These are phyloP conservation scores for Phytophthora cactorum DNA, from an alignment of 352 stramenopile species.

Conservation along the genomic window DNA sequence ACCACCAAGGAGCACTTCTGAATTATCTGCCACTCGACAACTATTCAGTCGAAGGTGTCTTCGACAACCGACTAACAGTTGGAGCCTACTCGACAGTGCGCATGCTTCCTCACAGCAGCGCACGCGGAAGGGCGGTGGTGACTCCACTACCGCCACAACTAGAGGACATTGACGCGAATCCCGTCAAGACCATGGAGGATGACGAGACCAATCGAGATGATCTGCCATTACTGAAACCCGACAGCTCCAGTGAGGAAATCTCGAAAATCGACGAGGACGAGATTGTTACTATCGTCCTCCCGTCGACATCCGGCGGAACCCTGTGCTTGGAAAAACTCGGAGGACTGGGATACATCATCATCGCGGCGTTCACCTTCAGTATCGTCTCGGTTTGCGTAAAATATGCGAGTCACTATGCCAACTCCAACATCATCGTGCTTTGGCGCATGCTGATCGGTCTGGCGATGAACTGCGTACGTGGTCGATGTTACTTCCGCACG, in stretches of 20 bases:
- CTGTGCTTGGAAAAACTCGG: conserved; percentile 28
- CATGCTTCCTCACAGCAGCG: conserved; percentile 22
- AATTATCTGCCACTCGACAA: conserved; percentile 12
- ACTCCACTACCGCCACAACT: conserved; percentile 16
- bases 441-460: conserved; percentile 60
- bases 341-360: conserved; percentile 47
- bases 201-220: conserved; percentile 16
- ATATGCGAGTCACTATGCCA: conserved; percentile 45
- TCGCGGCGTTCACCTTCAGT: conserved; percentile 65
- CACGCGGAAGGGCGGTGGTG: conserved; percentile 21
- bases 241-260: conserved; percentile 2
- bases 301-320: background rate
- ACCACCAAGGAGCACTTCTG: conserved; percentile 1
- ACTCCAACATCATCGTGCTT: conserved; percentile 55
- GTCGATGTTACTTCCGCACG: background rate
- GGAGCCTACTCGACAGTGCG: conserved; percentile 7
- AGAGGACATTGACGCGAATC: background rate
- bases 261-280: conserved; percentile 18
- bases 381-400: conserved; percentile 66
- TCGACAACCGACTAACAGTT: conserved; percentile 22
- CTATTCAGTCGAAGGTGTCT: conserved; percentile 11
- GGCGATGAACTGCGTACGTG: conserved; percentile 52
- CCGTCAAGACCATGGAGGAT: conserved; percentile 2
- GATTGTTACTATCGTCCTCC: conserved; percentile 10
- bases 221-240: conserved; percentile 15